Percentiles rank a stretch among this genome's conserved stretches.
Conservation (phyloP, 805 yeast genomes). For the Saccharomyces kudriavzevii region DNA sequence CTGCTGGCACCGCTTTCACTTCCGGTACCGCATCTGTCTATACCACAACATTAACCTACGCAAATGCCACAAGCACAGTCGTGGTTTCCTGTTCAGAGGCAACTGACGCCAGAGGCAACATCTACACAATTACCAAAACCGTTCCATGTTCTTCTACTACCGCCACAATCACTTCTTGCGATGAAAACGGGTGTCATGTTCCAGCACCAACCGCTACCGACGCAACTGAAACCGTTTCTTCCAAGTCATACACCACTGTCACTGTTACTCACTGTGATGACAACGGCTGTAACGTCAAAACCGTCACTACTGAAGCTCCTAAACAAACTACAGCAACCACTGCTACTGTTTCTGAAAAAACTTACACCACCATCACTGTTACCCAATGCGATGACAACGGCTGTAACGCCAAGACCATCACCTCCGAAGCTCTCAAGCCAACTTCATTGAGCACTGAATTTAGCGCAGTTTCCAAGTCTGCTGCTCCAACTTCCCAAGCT, state of each 20-base stretch:
- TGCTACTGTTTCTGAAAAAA: neutral
- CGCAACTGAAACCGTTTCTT: slow-evolving; percentile 1
- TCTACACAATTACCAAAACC: slow-evolving; percentile 1
- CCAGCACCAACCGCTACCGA: slow-evolving; percentile 1
- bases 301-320: neutral
- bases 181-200: neutral
- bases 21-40: slow-evolving; percentile 3
- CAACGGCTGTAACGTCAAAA: neutral
- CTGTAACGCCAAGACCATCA: neutral
- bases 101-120: neutral
- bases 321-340: neutral
- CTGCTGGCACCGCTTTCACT: neutral
- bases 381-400: neutral
- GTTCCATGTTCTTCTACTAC: slow-evolving; percentile 3
- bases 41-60: slow-evolving; percentile 2
- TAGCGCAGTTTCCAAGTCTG: neutral
- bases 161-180: slow-evolving; percentile 4
- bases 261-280: neutral
- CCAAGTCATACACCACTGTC: neutral
- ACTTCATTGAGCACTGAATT: neutral
- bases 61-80: neutral
- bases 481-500: neutral
- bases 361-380: neutral
- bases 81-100: neutral
- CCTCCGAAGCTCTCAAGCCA: neutral